Base-by-base conservation (phyloP, 805 yeast species). In the Candida insectalens region DNA sequence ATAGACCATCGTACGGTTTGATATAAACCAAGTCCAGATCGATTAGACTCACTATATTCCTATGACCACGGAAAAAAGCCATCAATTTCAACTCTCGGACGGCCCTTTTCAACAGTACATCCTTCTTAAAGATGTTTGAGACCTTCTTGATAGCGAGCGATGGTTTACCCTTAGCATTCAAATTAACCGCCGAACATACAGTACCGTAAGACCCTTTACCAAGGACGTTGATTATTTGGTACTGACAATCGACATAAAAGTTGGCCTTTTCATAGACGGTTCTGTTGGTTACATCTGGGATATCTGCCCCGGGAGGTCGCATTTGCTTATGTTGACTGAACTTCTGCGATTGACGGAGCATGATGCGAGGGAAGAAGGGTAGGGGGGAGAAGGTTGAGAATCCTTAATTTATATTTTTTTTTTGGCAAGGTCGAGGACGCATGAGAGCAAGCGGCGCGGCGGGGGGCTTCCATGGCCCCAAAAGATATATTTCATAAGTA, bases 171-270 rank as follows among this genome's bases (percentile, higher is more conserved):
- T 56, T 60, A 10, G 65, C 44, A 26, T 59, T 54, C n/a, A 59
- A 44, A 47, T 77, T 84, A 6, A 67, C 41, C 0, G 89, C 94
- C 3, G 83, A 74, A 43, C 92, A 83, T 4, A 85, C 95, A 0
- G 77, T 72, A 1, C 95, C 95, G 51, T 85, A 85, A 0, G 94
- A 78, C 0, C 95, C 95, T 49, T 77, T 77, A 0, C 95, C 95
- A 34, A 85, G 62, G 2, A 77, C 62, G 25, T 65, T 62, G 18
- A 65, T 55, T 12, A 83, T 61, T 34, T 67, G 62, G 53, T 83
- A 84, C 25, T 83, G 59, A 2, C 66, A 53, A 40, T 80, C 78
- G 33, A 82, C 60, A 29, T 71, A 72, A 52, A 84, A 83, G 35
- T 75, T 67, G 3, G 72, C 70, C 34, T 69, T 62, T 23, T 72